Conservation (phyloP, 768 basidiomycete genomes). For the Imleria badia region DNA sequence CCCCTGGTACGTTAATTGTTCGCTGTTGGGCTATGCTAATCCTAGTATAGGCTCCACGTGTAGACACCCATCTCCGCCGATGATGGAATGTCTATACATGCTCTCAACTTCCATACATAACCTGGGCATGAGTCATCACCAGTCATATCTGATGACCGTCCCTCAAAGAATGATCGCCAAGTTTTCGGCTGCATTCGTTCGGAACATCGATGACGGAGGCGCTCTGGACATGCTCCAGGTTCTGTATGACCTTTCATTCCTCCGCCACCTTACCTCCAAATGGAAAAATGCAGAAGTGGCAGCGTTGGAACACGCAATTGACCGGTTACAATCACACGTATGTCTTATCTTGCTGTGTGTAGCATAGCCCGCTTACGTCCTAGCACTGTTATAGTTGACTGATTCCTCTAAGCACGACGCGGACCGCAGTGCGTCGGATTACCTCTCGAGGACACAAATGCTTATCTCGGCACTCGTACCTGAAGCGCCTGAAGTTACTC, state of each 20-base stretch:
- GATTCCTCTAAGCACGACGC: constrained; percentile 14
- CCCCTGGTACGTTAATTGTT: constrained; percentile 12
- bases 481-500: constrained; percentile 16
- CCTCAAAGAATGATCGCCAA: constrained; percentile 40
- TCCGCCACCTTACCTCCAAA: constrained; percentile 41
- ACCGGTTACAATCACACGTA: constrained; percentile 29
- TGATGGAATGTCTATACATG: constrained; percentile 54
- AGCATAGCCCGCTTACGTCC: constrained; percentile 1
- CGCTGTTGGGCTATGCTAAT: constrained; percentile 11
- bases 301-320: constrained; percentile 30
- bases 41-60: constrained; percentile 15
- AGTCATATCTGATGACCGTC: constrained; percentile 34
- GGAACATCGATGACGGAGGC: constrained; percentile 33
- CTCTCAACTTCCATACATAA: constrained; percentile 55
- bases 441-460: constrained; percentile 57
- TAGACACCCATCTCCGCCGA: constrained; percentile 49
- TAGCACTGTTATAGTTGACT: constrained; percentile 13
- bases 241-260: constrained; percentile 49
- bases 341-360: constrained; percentile 6
- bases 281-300: constrained; percentile 23
- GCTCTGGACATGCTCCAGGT: constrained; percentile 32
- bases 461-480: constrained; percentile 48
- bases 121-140: constrained; percentile 48
- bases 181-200: constrained; percentile 34
- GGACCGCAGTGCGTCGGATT: constrained; percentile 39